A percentile compares a stretch with the other conserved stretches of the same genome.
phyloP scores from a whole-genome alignment of 164 flowering plant species.

The Piper betle region DNA sequence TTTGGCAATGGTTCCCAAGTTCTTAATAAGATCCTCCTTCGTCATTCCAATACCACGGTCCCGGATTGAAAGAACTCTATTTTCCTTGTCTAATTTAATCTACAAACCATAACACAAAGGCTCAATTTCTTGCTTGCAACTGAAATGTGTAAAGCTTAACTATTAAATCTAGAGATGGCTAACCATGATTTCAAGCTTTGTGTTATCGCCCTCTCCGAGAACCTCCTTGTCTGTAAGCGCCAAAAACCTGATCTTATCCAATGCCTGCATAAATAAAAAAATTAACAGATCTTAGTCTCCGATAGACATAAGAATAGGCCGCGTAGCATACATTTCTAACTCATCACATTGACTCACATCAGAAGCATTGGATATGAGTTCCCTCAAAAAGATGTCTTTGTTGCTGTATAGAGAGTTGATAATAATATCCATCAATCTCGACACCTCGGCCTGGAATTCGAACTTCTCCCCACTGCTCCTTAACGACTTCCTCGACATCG shows the following conservation, averaged over 20 bases:
- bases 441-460: conserved; percentile 98
- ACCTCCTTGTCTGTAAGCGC: conserved; percentile 84
- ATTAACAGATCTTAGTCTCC: not conserved
- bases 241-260: conserved; percentile 94
- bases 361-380: conserved; percentile 93
- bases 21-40: conserved; percentile 93
- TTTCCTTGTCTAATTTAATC: conserved; percentile 93
- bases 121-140: not conserved
- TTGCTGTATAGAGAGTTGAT: conserved; percentile 96
- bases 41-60: conserved; percentile 99
- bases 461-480: conserved; percentile 85
- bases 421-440: conserved; percentile 90
- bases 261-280: conserved; percentile 45
- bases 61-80: conserved; percentile 80
- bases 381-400: conserved; percentile 95
- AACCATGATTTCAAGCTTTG: conserved; percentile 92
- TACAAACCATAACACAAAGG: conserved; percentile 15
- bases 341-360: conserved; percentile 45
- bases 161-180: conserved; percentile 8
- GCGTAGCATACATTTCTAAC: too few relatives aligned
- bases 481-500: conserved; percentile 64
- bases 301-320: too few relatives aligned
- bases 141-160: not conserved
- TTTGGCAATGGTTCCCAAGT: conserved; percentile 94
- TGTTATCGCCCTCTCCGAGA: conserved; percentile 84